Evolutionary conservation across 257 asterid species (phyloP).

Genomic region (Verbascum thapsus): DNA sequence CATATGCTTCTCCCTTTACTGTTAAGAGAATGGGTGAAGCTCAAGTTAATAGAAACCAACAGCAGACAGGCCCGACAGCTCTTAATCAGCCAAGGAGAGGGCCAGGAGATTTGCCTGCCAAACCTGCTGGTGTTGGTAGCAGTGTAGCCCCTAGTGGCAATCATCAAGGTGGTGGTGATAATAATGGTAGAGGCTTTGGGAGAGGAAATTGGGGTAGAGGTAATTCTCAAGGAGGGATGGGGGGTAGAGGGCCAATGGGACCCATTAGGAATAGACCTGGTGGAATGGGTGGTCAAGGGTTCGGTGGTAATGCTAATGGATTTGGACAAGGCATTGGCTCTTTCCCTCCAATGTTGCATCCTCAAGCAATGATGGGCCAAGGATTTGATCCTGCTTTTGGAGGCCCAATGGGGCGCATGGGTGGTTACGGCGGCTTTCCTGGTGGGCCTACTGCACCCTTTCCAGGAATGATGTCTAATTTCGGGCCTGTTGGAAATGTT

Average conservation of each 20-base stretch:
- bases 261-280: conserved; percentile 58
- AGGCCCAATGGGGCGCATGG: conserved; percentile 87
- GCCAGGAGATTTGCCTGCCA: conserved; percentile 53
- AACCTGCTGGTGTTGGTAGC: conserved; percentile 47
- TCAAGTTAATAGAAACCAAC: conserved; percentile 68
- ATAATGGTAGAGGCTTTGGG: too few relatives aligned
- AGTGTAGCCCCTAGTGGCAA: conserved; percentile 39
- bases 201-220: too few relatives aligned
- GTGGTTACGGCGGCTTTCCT: conserved; percentile 73
- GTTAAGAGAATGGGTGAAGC: too few relatives aligned
- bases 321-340: conserved; percentile 70
- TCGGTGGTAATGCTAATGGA: conserved; percentile 62
- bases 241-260: conserved; percentile 43
- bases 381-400: conserved; percentile 83
- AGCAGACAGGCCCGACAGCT: conserved; percentile 45
- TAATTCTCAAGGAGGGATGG: conserved; percentile 47
- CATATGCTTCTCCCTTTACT: conserved; percentile 71
- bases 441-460: conserved; percentile 79
- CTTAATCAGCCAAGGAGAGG: conserved; percentile 58
- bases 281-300: conserved; percentile 68
- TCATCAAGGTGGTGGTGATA: conserved; percentile 48
- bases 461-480: conserved; percentile 56
- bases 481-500: conserved; percentile 73
- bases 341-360: conserved; percentile 68
- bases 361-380: conserved; percentile 78